Evolutionary conservation across 345 rosid species (phyloP).

Genomic region (Eucalyptus sp.): DNA sequence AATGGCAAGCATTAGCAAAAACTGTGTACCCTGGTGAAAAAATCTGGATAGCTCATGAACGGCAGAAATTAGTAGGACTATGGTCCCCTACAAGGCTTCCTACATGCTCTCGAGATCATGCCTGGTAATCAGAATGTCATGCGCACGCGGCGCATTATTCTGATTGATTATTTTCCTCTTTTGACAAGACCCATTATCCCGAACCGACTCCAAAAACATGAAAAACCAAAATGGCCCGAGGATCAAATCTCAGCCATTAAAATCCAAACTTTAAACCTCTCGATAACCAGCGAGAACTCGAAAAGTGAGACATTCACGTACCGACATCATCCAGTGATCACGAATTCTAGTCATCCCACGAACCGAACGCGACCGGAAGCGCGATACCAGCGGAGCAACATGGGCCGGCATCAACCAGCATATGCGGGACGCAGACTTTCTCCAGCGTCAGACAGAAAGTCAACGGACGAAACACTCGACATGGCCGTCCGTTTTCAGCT

Average conservation of each 20-base stretch:
- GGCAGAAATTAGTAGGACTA: neutral
- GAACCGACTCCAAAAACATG: neutral
- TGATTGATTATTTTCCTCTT: neutral
- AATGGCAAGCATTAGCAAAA: neutral
- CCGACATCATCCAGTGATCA: neutral
- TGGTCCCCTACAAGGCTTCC: neutral
- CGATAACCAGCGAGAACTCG: neutral
- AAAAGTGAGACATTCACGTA: neutral
- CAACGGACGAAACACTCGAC: neutral
- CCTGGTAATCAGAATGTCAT: neutral
- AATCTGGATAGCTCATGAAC: neutral
- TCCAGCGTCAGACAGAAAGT: neutral
- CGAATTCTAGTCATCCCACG: neutral
- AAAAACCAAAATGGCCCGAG: neutral
- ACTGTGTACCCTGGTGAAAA: neutral
- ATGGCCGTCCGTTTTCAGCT: neutral
- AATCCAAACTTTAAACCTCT: neutral
- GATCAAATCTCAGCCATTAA: neutral
- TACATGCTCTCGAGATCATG: neutral
- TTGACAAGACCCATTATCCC: neutral
- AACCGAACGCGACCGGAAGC: neutral
- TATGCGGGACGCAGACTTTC: neutral
- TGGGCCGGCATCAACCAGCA: neutral
- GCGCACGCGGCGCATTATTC: neutral
- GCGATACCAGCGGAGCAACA: neutral